Evolutionary conservation across 306 rosid species (phyloP).

Genomic region (Bauhinia variegata): DNA sequence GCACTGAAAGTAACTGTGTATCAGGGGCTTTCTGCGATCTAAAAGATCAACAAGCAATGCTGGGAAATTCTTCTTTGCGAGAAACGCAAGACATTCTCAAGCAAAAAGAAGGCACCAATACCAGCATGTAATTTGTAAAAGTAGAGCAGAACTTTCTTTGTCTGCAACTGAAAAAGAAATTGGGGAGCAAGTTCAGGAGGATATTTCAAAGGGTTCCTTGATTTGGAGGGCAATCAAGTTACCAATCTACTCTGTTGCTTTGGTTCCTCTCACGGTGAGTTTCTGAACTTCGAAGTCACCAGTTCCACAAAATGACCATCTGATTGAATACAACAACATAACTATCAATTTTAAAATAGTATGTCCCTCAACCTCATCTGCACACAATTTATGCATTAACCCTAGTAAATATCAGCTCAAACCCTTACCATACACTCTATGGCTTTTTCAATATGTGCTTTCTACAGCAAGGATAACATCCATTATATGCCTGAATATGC

Average conservation of each 20-base stretch:
- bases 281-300: constrained; percentile 14
- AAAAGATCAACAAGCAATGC: constrained; percentile 28
- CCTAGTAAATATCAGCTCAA: too few species aligned
- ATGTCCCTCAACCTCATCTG: background rate
- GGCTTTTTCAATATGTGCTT: too few species aligned
- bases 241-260: constrained; percentile 89
- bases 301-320: too few species aligned
- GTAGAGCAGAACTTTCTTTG: constrained; percentile 30
- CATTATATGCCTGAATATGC: too few species aligned
- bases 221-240: constrained; percentile 88
- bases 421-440: background rate
- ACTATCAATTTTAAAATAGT: background rate
- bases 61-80: constrained; percentile 24
- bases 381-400: background rate
- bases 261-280: constrained; percentile 86
- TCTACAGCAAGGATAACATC: too few species aligned
- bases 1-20: background rate
- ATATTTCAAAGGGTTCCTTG: constrained; percentile 54
- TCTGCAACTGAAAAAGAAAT: constrained; percentile 35
- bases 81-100: constrained; percentile 32
- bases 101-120: constrained; percentile 29
- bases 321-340: background rate
- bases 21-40: constrained; percentile 33
- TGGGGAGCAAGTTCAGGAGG: constrained; percentile 40
- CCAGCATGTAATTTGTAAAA: constrained; percentile 11